Percentiles rank a stretch among this genome's conserved stretches.
Conservation (phyloP, 306 rosid genomes). For the Vigna mungo region DNA sequence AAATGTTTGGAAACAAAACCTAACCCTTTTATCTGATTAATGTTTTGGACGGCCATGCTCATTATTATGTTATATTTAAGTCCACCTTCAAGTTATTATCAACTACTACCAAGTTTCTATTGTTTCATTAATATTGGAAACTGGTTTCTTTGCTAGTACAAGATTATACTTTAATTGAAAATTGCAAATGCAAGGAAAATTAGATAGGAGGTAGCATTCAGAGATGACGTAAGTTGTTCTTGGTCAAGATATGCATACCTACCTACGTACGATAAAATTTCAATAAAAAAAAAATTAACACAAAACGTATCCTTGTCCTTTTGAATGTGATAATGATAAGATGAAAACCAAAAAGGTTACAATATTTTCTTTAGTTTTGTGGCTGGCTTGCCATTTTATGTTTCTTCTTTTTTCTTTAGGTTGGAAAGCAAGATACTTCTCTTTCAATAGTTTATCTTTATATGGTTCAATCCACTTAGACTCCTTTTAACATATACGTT, state of each 20-base stretch:
- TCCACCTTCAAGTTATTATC: conserved; percentile 38
- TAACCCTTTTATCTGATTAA: conserved; percentile 47
- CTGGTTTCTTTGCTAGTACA: background rate
- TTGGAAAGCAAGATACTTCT: conserved; percentile 28
- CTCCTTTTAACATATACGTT: too few relatives aligned
- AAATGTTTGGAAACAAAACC: conserved; percentile 44
- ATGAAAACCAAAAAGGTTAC: conserved; percentile 20
- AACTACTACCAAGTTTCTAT: conserved; percentile 14
- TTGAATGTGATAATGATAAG: conserved; percentile 4
- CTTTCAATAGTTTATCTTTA: too few relatives aligned
- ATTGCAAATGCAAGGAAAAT: conserved; percentile 22
- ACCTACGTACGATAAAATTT: conserved; percentile 15
- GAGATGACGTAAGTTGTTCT: conserved; percentile 45
- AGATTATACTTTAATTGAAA: conserved; percentile 29
- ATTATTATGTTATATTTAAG: conserved; percentile 35
- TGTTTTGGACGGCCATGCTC: conserved; percentile 57
- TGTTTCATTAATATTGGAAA: conserved; percentile 7
- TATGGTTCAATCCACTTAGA: too few relatives aligned
- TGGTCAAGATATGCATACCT: conserved; percentile 45
- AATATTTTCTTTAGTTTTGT: conserved; percentile 17
- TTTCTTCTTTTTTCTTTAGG: conserved; percentile 33
- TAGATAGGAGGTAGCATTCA: conserved; percentile 61
- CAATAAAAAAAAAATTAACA: background rate
- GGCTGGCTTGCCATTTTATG: background rate
- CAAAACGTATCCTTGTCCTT: conserved; percentile 19